phyloP scores from a whole-genome alignment of 768 basidiomycete species.

The Boletus eberwhitei region DNA sequence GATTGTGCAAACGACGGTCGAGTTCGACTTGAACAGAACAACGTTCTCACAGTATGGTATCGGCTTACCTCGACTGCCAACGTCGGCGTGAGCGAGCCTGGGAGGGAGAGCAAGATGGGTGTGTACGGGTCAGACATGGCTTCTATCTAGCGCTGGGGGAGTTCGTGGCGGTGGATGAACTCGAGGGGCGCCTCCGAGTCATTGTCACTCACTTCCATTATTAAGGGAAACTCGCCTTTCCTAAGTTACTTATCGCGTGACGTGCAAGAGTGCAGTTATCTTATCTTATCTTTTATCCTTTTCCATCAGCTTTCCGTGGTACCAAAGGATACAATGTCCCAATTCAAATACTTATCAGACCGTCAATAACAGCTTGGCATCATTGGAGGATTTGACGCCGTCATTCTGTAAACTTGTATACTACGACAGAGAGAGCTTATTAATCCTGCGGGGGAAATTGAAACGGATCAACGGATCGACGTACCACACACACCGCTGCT shows the following conservation, averaged over 20 bases:
- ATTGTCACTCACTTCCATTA: background rate
- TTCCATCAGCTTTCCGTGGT: background rate
- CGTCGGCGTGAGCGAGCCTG: conserved; percentile 48
- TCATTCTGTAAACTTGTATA: conserved; percentile 29
- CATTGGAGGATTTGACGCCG: background rate
- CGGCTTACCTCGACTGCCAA: conserved; percentile 59
- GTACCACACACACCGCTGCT: conserved; percentile 79
- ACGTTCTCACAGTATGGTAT: conserved; percentile 5
- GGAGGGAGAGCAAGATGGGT: conserved; percentile 53
- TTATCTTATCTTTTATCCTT: conserved; percentile 9
- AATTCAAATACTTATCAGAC: background rate
- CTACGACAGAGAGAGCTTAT: conserved; percentile 4
- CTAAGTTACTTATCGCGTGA: background rate
- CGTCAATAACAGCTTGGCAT: background rate
- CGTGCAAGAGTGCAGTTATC: background rate
- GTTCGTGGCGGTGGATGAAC: background rate
- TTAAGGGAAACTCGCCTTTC: background rate
- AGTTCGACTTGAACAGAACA: background rate
- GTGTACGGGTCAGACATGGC: conserved; percentile 41
- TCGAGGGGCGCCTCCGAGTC: too few relatives aligned
- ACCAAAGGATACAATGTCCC: background rate
- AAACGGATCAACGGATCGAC: conserved; percentile 26
- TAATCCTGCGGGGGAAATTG: background rate
- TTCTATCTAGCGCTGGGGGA: too few relatives aligned
- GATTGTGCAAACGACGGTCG: background rate